A percentile compares a stretch with the other conserved stretches of the same genome.
These are phyloP conservation scores for Chloropicon primus DNA, from an alignment of 139 green algal species.

Conservation along the genomic window DNA sequence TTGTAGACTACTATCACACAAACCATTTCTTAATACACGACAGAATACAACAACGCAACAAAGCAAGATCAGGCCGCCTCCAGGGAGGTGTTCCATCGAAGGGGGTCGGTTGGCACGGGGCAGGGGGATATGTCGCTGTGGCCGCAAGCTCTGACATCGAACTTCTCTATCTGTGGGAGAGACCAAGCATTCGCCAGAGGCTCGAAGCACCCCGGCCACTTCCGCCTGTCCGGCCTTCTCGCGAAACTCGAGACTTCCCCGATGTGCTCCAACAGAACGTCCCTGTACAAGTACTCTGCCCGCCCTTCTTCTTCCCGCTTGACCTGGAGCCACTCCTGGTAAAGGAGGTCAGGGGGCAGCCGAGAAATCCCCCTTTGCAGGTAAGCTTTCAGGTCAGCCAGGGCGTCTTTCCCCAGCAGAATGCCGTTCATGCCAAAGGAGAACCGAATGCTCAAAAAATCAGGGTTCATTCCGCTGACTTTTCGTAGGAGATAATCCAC, in stretches of 20 bases:
- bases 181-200: constrained; percentile 19
- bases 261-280: constrained; percentile 27
- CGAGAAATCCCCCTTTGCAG: constrained; percentile 9
- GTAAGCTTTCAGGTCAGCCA: constrained; percentile 4
- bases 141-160: not conserved
- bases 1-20: not conserved
- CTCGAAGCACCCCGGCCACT: constrained; percentile 21
- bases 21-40: not conserved
- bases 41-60: too few relatives aligned
- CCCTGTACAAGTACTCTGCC: constrained; percentile 5
- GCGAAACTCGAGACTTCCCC: constrained; percentile 20
- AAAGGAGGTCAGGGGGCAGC: constrained; percentile 28
- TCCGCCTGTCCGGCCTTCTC: constrained; percentile 7
- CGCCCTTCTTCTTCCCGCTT: not conserved
- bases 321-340: constrained; percentile 12
- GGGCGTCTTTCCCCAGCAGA: constrained; percentile 11
- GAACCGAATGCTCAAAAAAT: constrained; percentile 19
- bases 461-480: not conserved
- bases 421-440: constrained; percentile 32
- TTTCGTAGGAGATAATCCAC: constrained; percentile 17
- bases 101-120: not conserved
- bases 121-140: not conserved
- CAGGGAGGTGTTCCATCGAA: not conserved
- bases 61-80: not conserved
- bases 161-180: constrained; percentile 12